These are phyloP conservation scores for Chamaecyparis obtusa DNA, from an alignment of 75 land plant species.

Conservation along the genomic window DNA sequence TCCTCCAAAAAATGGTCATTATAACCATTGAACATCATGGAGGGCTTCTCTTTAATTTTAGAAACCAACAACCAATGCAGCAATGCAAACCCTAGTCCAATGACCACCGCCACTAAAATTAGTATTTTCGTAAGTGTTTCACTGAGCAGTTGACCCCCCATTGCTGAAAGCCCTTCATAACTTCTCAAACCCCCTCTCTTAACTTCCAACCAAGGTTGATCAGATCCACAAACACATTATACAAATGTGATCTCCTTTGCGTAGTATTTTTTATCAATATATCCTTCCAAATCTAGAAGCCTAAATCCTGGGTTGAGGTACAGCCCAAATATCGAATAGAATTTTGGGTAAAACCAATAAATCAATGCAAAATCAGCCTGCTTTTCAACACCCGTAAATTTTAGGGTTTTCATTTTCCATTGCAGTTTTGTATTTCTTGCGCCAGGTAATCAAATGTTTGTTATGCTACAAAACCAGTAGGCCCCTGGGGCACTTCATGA, in stretches of 20 bases:
- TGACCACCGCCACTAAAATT: constrained; percentile 58
- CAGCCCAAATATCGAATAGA: background rate
- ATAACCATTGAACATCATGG: constrained; percentile 30
- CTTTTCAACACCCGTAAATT: too few species aligned
- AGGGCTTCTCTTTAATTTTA: constrained; percentile 37
- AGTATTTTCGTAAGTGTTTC: constrained; percentile 51
- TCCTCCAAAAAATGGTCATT: constrained; percentile 42
- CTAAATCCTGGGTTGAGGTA: background rate
- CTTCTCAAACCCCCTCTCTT: background rate
- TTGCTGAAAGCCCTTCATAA: background rate
- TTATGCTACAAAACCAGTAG: background rate
- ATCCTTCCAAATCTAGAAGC: background rate
- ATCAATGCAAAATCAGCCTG: background rate
- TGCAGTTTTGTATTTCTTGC: background rate
- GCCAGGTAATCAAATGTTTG: too few species aligned
- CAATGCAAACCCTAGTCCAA: constrained; percentile 76
- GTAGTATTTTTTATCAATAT: background rate
- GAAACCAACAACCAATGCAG: constrained; percentile 77
- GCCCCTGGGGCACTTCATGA: background rate
- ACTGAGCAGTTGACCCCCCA: constrained; percentile 37
- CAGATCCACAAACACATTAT: background rate
- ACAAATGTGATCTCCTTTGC: background rate
- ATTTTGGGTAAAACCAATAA: background rate
- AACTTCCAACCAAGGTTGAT: background rate
- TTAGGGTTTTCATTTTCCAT: too few species aligned